Base-by-base conservation (phyloP, 805 yeast genomes). In the Cyberlindnera sargentensis region DNA sequence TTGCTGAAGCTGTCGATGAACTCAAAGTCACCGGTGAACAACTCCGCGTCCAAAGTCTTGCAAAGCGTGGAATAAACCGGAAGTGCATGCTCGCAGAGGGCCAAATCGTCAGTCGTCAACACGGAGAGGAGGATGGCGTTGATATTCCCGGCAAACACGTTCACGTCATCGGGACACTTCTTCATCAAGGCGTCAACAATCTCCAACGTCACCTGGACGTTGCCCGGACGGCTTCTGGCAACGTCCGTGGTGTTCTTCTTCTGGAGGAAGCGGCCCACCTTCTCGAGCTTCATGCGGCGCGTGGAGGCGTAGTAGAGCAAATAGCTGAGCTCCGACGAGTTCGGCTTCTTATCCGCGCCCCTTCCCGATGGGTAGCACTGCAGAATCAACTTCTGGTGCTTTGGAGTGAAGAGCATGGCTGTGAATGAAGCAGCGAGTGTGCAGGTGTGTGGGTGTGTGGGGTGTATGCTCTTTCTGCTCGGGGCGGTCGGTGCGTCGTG, bases 301-400 rank as follows among this genome's bases (percentile, higher is more conserved):
- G 96, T 83, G 34, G 95, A 81, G 23, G 95, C 96, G 62, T 91
- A 91, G 68, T 84, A 91, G 30, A 91, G 66, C 52, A 91, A 91
- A 59, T 89, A 88, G 46, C 95, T 83, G 38, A 95, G 72, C 61
- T 93, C 98, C 23, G 95, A 87, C 2, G 95, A 80, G 61, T 91
- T 90, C 11, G 99, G 95, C 55, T 84, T 82, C 66, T 90, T 90
- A 57, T 90, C 98, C 5, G 75, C 74, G 6, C 80, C 82, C 47
- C 88, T 74, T 2, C 97, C 96, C 2, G 93, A 76, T 5, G 96
- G 98, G 62, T 91, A 91, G 68, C 98, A 93, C 62, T 87, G 95
- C 41, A 84, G 75, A 33, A 93, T 85, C 56, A 90, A 72, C 57
- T 86, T 81, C 64, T 90, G 97, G 63, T 90, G 98, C 61, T 91